Conservation (phyloP, 768 basidiomycete genomes). For the Boletus huronensis region DNA sequence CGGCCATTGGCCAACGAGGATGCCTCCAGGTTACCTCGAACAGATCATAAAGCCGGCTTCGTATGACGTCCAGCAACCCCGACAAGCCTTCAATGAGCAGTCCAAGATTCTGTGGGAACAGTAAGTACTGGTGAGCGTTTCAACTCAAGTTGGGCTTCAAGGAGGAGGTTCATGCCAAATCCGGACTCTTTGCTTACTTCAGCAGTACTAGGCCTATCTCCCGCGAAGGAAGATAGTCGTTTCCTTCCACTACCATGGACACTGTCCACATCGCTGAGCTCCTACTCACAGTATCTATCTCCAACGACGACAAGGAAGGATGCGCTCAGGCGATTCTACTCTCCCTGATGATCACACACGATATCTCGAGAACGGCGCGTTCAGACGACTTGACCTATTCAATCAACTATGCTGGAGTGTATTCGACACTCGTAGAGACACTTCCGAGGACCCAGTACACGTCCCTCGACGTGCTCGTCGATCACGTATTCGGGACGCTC, state of each 20-base stretch:
- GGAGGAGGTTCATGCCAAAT: background rate
- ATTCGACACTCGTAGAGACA: slow-evolving; percentile 27
- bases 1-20: slow-evolving; percentile 28
- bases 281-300: slow-evolving; percentile 39
- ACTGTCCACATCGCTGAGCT: slow-evolving; percentile 50
- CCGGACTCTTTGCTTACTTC: background rate
- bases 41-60: slow-evolving; percentile 12
- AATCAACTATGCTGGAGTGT: slow-evolving; percentile 57
- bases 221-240: no score
- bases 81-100: background rate
- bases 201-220: no score
- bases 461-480: slow-evolving; percentile 46
- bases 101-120: background rate
- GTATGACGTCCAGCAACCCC: slow-evolving; percentile 5
- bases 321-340: slow-evolving; percentile 51
- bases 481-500: slow-evolving; percentile 38
- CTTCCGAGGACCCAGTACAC: slow-evolving; percentile 30
- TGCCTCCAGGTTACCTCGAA: slow-evolving; percentile 23
- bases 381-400: slow-evolving; percentile 55
- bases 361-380: slow-evolving; percentile 46
- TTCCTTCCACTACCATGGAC: slow-evolving; percentile 16
- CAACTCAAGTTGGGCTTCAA: background rate
- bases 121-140: background rate
- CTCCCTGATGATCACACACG: slow-evolving; percentile 47
- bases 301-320: slow-evolving; percentile 31